Evolutionary conservation across 2,329 filamentous ascomycete genomes (phyloP).

Genomic region (Ophiocordyceps australis): DNA sequence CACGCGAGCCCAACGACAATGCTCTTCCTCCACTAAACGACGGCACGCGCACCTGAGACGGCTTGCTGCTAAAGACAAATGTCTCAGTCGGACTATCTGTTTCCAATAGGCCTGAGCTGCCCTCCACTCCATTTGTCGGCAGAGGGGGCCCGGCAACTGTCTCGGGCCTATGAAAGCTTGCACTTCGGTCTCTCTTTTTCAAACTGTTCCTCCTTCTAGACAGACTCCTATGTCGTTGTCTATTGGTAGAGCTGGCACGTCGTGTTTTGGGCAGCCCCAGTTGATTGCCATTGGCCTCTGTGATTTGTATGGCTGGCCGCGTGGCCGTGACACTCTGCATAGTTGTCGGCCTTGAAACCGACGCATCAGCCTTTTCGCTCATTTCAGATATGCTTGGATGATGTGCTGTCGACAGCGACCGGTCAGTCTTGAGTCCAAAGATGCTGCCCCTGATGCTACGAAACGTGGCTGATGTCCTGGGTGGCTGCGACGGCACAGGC

Average conservation of each 20-base stretch:
- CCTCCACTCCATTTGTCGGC: slow-evolving; percentile 25
- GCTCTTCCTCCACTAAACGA: slow-evolving; percentile 24
- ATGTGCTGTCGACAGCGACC: slow-evolving; percentile 18
- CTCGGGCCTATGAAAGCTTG: slow-evolving; percentile 23
- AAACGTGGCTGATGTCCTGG: slow-evolving; percentile 55
- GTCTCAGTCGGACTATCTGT: slow-evolving; percentile 23
- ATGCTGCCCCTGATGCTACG: slow-evolving; percentile 59
- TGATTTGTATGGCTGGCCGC: slow-evolving; percentile 62
- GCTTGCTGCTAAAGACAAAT: slow-evolving; percentile 22
- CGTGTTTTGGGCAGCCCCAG: slow-evolving; percentile 12
- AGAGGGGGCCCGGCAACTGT: slow-evolving; percentile 21
- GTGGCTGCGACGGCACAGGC: slow-evolving; percentile 30
- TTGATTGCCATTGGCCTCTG: slow-evolving; percentile 36
- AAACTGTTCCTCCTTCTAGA: slow-evolving; percentile 31
- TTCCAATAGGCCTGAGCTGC: slow-evolving; percentile 31
- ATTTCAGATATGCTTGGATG: no score
- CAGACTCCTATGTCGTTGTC: slow-evolving; percentile 25
- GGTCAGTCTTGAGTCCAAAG: slow-evolving; percentile 42
- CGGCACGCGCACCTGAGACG: slow-evolving; percentile 16
- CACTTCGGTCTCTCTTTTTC: slow-evolving; percentile 32
- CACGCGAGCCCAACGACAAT: slow-evolving; percentile 25
- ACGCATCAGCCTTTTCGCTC: slow-evolving; percentile 16
- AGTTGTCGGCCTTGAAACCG: slow-evolving; percentile 15
- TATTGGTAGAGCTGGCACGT: slow-evolving; percentile 13
- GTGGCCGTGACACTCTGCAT: slow-evolving; percentile 23